Conservation (phyloP, 2,329 filamentous ascomycete species). For the Xylaria sp. region DNA sequence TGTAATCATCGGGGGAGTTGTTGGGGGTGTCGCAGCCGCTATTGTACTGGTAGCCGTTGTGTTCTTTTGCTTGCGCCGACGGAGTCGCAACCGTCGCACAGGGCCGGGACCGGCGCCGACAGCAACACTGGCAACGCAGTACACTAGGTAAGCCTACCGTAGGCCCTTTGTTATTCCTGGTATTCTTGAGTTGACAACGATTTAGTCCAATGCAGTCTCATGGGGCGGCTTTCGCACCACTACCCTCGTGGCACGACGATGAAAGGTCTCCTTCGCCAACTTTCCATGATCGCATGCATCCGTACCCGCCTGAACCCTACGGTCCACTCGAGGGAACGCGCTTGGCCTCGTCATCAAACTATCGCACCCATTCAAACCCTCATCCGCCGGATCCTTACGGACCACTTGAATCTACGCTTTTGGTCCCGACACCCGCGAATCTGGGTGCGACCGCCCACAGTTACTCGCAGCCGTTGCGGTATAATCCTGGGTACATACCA, state of each 20-base stretch:
- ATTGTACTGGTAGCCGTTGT: constrained; percentile 51
- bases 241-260: constrained; percentile 50
- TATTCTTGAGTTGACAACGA: constrained; percentile 12
- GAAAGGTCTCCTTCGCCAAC: constrained; percentile 39
- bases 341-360: constrained; percentile 12
- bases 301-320: constrained; percentile 34
- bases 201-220: constrained; percentile 47
- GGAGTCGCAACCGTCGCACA: constrained; percentile 54
- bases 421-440: constrained; percentile 23
- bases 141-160: constrained; percentile 53
- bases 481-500: constrained; percentile 41
- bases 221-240: constrained; percentile 53
- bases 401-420: constrained; percentile 19
- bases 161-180: background rate
- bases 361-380: constrained; percentile 27
- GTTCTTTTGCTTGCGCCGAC: constrained; percentile 57
- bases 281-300: constrained; percentile 28
- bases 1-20: constrained; percentile 64
- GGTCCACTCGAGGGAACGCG: constrained; percentile 33
- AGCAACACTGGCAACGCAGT: constrained; percentile 50
- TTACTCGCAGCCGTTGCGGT: constrained; percentile 42
- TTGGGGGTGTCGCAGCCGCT: constrained; percentile 62
- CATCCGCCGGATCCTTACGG: constrained; percentile 34
- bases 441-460: constrained; percentile 13
- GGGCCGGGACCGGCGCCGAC: constrained; percentile 53